Base-by-base conservation (phyloP, 805 yeast genomes). In the Candida verbasci region DNA sequence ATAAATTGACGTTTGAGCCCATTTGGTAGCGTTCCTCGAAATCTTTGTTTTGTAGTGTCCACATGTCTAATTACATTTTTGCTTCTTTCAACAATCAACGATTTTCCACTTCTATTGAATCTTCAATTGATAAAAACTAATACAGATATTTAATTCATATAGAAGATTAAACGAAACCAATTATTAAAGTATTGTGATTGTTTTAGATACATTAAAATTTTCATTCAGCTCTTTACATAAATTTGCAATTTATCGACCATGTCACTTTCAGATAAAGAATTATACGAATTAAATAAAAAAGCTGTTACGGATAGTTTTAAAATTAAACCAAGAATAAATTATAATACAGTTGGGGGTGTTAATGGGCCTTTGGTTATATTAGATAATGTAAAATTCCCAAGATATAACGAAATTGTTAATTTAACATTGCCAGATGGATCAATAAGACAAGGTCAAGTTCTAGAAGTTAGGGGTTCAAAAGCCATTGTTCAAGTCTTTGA, bases 401-500 rank as follows among this genome's bases (percentile, higher is more conserved):
- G 95, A 56, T 93, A 77, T 70, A 88, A 91, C 56, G 99, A 93
- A 68, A 93, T 93, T 69, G 99, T 93, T 56, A 86, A 89, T 64
- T 75, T 93, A 56, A 94, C 98, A 9, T 74, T 93, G 43, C 98
- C 98, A 33, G 98, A 94, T 60, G 98, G 99, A 9, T 65, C 93
- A 15, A 68, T 72, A 34, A 85, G 98, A 68, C 95, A 95, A 41
- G 99, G 99, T 56, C 97, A 93, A 67, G 99, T 93, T 17, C 76
- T 93, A 56, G 99, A 93, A 69, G 97, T 94, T 41, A 83, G 94
- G 67, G 98, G 98, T 45, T 80, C 85, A 54, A 83, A 93, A 60
- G 99, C 99, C 38, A 80, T 93, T 62, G 99, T 93, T 36, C 99
- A 93, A 75, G 99, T 93, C 34, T 93, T 93, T 59, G 97, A 93